phyloP scores from a whole-genome alignment of 1,284 basidiomycete species.

The Cystobasidiaceae sp. region DNA sequence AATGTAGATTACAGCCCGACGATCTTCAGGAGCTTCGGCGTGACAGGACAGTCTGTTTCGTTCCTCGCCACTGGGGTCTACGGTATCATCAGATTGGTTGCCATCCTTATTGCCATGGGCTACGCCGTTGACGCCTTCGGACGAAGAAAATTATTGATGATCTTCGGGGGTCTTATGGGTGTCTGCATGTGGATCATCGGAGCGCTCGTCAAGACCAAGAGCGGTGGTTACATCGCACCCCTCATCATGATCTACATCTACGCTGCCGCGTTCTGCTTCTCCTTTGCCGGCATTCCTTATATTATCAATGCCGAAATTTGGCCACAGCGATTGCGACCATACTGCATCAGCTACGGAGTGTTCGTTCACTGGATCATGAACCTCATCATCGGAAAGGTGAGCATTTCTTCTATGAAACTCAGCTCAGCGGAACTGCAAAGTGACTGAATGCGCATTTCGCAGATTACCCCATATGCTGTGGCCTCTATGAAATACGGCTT shows the following conservation, averaged over 20 bases:
- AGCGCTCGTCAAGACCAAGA: background rate
- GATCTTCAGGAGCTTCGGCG: background rate
- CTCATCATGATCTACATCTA: background rate
- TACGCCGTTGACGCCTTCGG: background rate
- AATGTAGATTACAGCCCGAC: background rate
- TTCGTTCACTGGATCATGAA: background rate
- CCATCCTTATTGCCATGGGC: background rate
- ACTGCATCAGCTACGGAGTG: background rate
- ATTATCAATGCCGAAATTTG: background rate
- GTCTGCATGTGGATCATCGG: background rate
- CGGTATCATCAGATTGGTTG: background rate
- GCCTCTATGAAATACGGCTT: background rate
- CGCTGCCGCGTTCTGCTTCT: constrained; percentile 1
- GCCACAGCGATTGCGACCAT: background rate
- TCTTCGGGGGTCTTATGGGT: background rate
- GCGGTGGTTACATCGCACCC: background rate
- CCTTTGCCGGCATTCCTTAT: background rate
- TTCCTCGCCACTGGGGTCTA: background rate
- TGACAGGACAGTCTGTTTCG: background rate
- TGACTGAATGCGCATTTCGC: background rate
- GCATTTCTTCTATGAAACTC: background rate
- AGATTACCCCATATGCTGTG: background rate
- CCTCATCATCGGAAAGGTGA: background rate
- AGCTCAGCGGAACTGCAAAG: background rate
- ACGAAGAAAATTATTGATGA: background rate